Evolutionary conservation across 2,329 filamentous ascomycete genomes (phyloP), one percentile per base, ranked within the genome.

Genomic region (Ophiocordyceps unilateralis): DNA sequence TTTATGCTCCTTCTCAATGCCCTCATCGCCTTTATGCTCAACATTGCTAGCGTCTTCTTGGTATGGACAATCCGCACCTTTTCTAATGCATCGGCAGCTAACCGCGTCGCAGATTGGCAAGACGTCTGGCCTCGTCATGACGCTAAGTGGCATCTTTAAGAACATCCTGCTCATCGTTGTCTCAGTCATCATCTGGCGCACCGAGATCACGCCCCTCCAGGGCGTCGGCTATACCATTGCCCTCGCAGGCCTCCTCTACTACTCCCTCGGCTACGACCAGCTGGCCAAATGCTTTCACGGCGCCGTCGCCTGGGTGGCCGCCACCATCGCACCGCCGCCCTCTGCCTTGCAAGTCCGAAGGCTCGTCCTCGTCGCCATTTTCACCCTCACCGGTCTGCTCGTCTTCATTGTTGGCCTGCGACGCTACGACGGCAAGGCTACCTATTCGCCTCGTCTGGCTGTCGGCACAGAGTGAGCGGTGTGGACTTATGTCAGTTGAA

Each of bases 61-160:
- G 83, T 89, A 73, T 55, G 80, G n/a, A n/a, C n/a, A n/a, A n/a
- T n/a, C n/a, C n/a, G n/a, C n/a, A n/a, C n/a, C n/a, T n/a, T n/a
- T n/a, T n/a, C n/a, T n/a, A n/a, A n/a, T n/a, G n/a, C n/a, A n/a
- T n/a, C n/a, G n/a, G n/a, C n/a, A n/a, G n/a, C n/a, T n/a, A n/a
- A n/a, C n/a, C n/a, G n/a, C n/a, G n/a, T n/a, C 5, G 10, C 42
- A 89, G 83, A 93, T 93, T 54, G 84, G 85, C 58, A 87, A 84
- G 64, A 93, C 85, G 8, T 93, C 85, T 2, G 83, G 82, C 44
- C 74, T 93, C 42, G 83, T 88, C 53, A 81, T 93, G 65, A 87
- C 84, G 28, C 75, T 93, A 21, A 87, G 80, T 46, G 84, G 86
- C 58, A 85, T 93, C 49, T 74, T 91, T 55, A 93, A 93, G 65